phyloP scores from a whole-genome alignment of 768 basidiomycete genomes.

The Macrolepiota fuliginosa region DNA sequence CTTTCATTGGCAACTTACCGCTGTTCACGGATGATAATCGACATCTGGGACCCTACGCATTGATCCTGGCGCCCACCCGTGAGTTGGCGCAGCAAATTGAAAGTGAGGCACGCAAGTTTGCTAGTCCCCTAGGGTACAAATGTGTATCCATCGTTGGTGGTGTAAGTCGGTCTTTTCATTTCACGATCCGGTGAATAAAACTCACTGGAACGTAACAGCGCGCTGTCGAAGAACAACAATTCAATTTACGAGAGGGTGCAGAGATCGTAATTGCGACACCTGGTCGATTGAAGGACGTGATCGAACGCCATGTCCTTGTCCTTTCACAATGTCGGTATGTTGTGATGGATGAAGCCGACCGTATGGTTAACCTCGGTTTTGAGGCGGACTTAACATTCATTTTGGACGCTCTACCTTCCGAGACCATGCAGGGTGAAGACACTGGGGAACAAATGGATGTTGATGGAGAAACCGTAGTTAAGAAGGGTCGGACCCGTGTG shows the following conservation, averaged over 20 bases:
- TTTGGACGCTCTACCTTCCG: slow-evolving; percentile 85
- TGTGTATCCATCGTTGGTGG: slow-evolving; percentile 99
- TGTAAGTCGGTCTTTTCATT: slow-evolving; percentile 39
- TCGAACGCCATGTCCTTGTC: slow-evolving; percentile 94
- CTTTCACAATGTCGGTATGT: slow-evolving; percentile 97
- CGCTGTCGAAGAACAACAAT: slow-evolving; percentile 96
- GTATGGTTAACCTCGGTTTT: slow-evolving; percentile 98
- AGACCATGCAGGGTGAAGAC: slow-evolving; percentile 87
- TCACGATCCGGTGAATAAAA: slow-evolving; percentile 1
- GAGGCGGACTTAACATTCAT: slow-evolving; percentile 94
- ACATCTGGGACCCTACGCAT: slow-evolving; percentile 89
- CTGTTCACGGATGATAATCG: slow-evolving; percentile 89
- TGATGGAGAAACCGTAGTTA: slow-evolving; percentile 63
- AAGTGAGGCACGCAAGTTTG: slow-evolving; percentile 88
- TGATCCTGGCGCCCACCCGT: slow-evolving; percentile 96
- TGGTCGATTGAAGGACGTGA: slow-evolving; percentile 96
- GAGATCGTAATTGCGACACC: slow-evolving; percentile 99
- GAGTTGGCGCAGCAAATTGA: slow-evolving; percentile 98
- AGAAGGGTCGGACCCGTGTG: slow-evolving; percentile 82
- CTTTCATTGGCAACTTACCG: slow-evolving; percentile 87
- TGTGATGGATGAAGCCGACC: slow-evolving; percentile 99
- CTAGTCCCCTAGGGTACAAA: slow-evolving; percentile 82
- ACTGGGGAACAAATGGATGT: slow-evolving; percentile 74
- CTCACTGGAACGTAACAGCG: slow-evolving; percentile 42
- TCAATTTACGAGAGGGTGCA: slow-evolving; percentile 95